Base-by-base conservation (phyloP, 805 yeast genomes). In the Blastobotrys terrestris region DNA sequence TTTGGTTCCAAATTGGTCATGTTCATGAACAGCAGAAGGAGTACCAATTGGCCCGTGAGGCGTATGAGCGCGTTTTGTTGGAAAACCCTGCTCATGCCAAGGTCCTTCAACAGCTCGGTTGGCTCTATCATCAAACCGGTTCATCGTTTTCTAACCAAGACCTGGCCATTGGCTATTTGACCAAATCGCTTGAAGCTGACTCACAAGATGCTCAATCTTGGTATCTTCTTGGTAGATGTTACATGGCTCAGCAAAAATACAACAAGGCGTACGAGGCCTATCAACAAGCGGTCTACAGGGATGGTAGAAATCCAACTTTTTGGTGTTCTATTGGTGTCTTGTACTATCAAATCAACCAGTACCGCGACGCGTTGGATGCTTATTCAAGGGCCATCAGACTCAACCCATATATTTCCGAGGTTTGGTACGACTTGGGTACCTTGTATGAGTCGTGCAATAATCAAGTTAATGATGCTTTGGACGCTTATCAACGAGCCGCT, bases 401-500 rank as follows among this genome's bases (percentile, higher is more conserved):
- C 63, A 94, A 94, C 63, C 99, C 99, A 14, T 91, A 91, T 73
- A 86, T 94, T 59, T 83, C 94, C 55, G 99, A 94, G 70, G 99
- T 94, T 21, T 94, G 99, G 99, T 94, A 94, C 71, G 99, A 94
- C 71, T 78, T 94, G 65, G 99, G 99, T 54, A 94, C 98, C 3
- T 74, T 94, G 43, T 94, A 94, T 69, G 99, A 94, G 71, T 89
- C 97, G 39, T 94, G 99, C 73, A 94, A 91, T 71, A 91, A 92
- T 72, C 99, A 94, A 72, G 79, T 90, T 55, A 79, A 84, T 55
- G 99, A 94, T 68, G 99, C 99, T 0, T 74, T 94, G 58, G 98
- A 94, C 70, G 99, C 99, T 1, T 94, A 94, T 67, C 87, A 87
- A 63, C 94, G 95, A 58, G 99, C 99, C 3, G 96, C 95, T 39